Conservation (phyloP, 2,329 filamentous ascomycete genomes). For the Trichoderma arundinaceum region DNA sequence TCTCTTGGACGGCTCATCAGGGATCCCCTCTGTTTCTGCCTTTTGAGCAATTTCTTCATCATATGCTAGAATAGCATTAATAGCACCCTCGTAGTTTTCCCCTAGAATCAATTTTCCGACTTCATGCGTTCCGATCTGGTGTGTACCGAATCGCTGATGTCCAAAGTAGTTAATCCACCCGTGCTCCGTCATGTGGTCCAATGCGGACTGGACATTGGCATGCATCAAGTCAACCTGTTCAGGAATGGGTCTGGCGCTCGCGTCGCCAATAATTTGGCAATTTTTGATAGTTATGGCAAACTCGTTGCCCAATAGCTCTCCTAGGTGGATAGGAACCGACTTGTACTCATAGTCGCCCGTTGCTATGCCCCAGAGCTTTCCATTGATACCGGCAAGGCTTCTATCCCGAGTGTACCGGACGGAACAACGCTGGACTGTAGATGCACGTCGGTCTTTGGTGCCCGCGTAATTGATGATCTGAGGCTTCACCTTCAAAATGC, state of each 20-base stretch:
- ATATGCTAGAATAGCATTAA: constrained; percentile 77
- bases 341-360: constrained; percentile 85
- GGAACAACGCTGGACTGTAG: constrained; percentile 82
- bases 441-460: constrained; percentile 88
- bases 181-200: constrained; percentile 70
- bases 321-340: constrained; percentile 74
- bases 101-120: constrained; percentile 84
- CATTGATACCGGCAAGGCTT: constrained; percentile 69
- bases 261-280: constrained; percentile 64
- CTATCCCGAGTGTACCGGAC: constrained; percentile 58
- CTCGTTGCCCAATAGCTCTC: constrained; percentile 86
- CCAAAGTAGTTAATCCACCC: constrained; percentile 99
- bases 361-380: constrained; percentile 64
- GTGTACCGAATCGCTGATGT: constrained; percentile 94
- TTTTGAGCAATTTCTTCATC: constrained; percentile 63
- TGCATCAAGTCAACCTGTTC: constrained; percentile 43
- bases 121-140: constrained; percentile 81
- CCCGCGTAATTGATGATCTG: constrained; percentile 79
- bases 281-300: constrained; percentile 92
- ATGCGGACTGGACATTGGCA: constrained; percentile 58
- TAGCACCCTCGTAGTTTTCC: constrained; percentile 79
- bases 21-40: constrained; percentile 46
- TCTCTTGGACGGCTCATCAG: constrained; percentile 60
- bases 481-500: constrained; percentile 73
- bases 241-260: constrained; percentile 35